Conservation (phyloP, 805 yeast genomes). For the Pichia rugopelliculosa region DNA sequence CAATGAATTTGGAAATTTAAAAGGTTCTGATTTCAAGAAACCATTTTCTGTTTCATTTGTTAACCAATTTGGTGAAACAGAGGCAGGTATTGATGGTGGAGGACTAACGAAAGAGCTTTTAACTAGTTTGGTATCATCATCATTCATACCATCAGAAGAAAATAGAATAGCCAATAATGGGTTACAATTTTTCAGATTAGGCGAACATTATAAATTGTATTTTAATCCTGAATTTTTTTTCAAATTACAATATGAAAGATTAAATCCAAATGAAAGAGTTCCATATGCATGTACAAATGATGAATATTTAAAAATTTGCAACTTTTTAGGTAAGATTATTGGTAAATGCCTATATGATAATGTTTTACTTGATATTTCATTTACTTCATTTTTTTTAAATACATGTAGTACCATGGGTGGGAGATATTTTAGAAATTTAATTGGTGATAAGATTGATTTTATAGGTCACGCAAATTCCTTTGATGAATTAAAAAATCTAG, state of each 20-base stretch:
- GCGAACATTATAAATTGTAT: constrained; percentile 53
- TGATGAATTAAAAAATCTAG: constrained; percentile 72
- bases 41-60: constrained; percentile 57
- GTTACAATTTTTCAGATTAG: constrained; percentile 34
- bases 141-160: constrained; percentile 40
- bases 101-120: constrained; percentile 90
- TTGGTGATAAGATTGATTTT: constrained; percentile 13
- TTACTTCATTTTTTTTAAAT: constrained; percentile 79
- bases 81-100: constrained; percentile 95
- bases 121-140: constrained; percentile 63
- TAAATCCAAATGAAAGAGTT: constrained; percentile 23
- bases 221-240: constrained; percentile 53
- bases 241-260: constrained; percentile 21
- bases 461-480: constrained; percentile 47
- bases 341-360: constrained; percentile 88
- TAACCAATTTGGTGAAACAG: constrained; percentile 62
- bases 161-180: constrained; percentile 20
- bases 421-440: constrained; percentile 17
- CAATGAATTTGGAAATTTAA: constrained; percentile 40
- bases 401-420: constrained; percentile 40
- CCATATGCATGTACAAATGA: constrained; percentile 19
- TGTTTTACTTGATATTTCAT: constrained; percentile 70
- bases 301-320: constrained; percentile 28
- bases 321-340: constrained; percentile 72
- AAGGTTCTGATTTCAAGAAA: constrained; percentile 50